Percentiles rank a stretch among this genome's conserved stretches.
phyloP scores from a whole-genome alignment of 192 early-diverging fungal species.

The Backusella australiensis region DNA sequence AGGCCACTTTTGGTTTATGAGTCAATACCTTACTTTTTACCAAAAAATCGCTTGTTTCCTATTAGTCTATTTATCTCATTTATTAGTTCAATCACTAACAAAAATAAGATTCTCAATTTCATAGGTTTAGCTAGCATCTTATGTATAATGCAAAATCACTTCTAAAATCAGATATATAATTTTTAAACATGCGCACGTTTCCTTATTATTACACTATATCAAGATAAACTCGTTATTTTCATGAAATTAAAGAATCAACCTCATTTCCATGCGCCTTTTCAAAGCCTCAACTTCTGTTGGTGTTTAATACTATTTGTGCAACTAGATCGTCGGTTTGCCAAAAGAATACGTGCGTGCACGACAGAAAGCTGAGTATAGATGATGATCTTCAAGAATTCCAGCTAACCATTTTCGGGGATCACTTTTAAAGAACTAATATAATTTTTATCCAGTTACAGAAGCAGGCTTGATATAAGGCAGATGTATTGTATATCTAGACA shows the following conservation, averaged over 20 bases:
- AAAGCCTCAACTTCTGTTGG: slow-evolving; percentile 1
- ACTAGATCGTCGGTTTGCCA: neutral
- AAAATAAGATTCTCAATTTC: neutral
- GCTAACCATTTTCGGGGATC: neutral
- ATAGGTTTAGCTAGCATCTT: neutral
- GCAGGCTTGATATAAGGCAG: neutral
- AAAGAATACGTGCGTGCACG: slow-evolving; percentile 3
- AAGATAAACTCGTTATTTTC: neutral
- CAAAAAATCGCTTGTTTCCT: neutral
- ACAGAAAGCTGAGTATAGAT: slow-evolving; percentile 6
- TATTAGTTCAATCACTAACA: neutral
- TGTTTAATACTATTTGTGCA: neutral
- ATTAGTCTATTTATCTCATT: slow-evolving; percentile 1
- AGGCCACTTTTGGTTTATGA: neutral
- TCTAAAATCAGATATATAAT: neutral
- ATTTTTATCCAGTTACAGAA: neutral
- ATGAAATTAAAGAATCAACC: neutral
- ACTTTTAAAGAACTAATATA: slow-evolving; percentile 5
- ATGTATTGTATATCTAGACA: neutral
- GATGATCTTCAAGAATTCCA: slow-evolving; percentile 1
- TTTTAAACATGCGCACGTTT: neutral
- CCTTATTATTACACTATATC: neutral
- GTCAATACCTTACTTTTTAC: neutral
- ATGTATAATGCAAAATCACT: neutral
- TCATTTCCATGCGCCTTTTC: slow-evolving; percentile 6